Conservation (phyloP, 202 grass and related monocot genomes). For the Schoenoplectus triqueter region DNA sequence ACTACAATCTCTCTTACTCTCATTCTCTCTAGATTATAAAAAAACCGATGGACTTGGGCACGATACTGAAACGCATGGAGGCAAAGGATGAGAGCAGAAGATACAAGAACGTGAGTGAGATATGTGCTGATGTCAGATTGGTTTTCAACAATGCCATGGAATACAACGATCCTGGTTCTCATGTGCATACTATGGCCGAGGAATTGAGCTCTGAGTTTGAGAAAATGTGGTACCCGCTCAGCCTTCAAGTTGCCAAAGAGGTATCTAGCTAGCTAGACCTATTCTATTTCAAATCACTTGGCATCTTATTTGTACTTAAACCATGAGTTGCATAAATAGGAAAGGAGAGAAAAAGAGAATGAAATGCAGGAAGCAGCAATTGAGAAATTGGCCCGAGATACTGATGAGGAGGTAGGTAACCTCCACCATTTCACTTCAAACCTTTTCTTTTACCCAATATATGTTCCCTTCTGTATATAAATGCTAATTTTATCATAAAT, state of each 20-base stretch:
- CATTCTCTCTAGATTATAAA: constrained; percentile 74
- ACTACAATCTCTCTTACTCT: background rate
- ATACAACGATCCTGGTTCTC: constrained; percentile 67
- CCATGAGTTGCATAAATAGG: constrained; percentile 47
- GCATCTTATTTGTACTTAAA: background rate
- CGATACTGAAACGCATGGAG: constrained; percentile 82
- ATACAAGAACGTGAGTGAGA: constrained; percentile 76
- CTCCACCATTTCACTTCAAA: constrained; percentile 9
- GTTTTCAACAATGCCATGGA: constrained; percentile 91
- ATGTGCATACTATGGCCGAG: constrained; percentile 78
- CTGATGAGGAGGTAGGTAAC: constrained; percentile 82
- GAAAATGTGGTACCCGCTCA: constrained; percentile 73
- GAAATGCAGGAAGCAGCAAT: constrained; percentile 45
- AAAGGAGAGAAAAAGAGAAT: constrained; percentile 62
- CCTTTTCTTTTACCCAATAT: constrained; percentile 11
- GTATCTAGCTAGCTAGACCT: constrained; percentile 35
- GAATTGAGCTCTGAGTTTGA: constrained; percentile 78
- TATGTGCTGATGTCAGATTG: constrained; percentile 89
- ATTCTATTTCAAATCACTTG: constrained; percentile 14
- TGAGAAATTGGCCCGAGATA: constrained; percentile 53
- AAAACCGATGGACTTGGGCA: constrained; percentile 89
- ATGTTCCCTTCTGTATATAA: background rate
- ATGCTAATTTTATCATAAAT: background rate
- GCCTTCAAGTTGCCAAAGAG: constrained; percentile 76
- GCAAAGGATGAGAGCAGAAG: constrained; percentile 55